phyloP scores from a whole-genome alignment of 495 filamentous ascomycete genomes.

The Talaromyces borbonicus region DNA sequence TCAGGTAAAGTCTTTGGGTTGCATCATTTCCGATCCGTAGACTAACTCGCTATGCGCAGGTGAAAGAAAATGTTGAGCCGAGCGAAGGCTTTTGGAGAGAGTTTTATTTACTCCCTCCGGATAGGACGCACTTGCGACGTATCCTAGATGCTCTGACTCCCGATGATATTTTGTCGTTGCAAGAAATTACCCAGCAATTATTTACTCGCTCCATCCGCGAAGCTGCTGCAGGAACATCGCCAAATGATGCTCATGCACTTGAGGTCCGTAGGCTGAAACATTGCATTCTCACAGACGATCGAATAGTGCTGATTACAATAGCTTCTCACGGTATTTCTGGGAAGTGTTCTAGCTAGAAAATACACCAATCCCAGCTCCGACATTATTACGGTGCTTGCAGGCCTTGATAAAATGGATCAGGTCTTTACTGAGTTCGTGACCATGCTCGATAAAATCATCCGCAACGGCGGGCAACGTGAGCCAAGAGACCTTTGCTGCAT shows the following conservation, averaged over 20 bases:
- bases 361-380: slow-evolving; percentile 96
- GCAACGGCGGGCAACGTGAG: slow-evolving; percentile 64
- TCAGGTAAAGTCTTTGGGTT: slow-evolving; percentile 44
- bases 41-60: slow-evolving; percentile 12
- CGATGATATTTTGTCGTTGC: slow-evolving; percentile 61
- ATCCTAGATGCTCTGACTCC: slow-evolving; percentile 58
- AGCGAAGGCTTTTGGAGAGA: slow-evolving; percentile 93
- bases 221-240: slow-evolving; percentile 50
- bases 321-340: slow-evolving; percentile 87
- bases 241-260: slow-evolving; percentile 68
- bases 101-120: slow-evolving; percentile 82
- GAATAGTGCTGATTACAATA: no score
- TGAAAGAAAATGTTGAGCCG: slow-evolving; percentile 49
- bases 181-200: slow-evolving; percentile 59
- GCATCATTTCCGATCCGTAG: not conserved
- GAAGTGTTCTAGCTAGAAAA: slow-evolving; percentile 68
- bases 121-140: slow-evolving; percentile 51
- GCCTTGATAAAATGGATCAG: slow-evolving; percentile 75
- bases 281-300: not conserved
- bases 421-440: slow-evolving; percentile 84
- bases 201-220: slow-evolving; percentile 63
- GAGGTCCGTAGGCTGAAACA: slow-evolving; percentile 52
- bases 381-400: slow-evolving; percentile 80
- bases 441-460: slow-evolving; percentile 69
- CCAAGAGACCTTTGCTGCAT: slow-evolving; percentile 5